Evolutionary conservation across 1,139 yeast genomes (phyloP).

Genomic region (Taiozyma sp.): DNA sequence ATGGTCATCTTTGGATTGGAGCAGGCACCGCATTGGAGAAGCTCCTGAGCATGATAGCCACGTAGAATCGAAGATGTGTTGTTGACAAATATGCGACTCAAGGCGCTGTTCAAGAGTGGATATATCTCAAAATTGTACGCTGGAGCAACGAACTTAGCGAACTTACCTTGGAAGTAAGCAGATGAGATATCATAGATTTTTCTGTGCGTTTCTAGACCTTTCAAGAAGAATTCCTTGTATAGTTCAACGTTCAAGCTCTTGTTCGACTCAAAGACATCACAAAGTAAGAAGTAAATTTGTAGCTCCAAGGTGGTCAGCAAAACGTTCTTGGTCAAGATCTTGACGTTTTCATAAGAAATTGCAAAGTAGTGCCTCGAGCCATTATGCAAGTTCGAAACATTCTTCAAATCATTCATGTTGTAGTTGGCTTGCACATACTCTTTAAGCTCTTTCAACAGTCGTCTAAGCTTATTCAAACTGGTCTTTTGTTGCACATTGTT

Average conservation of each 20-base stretch:
- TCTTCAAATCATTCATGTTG: slow-evolving; percentile 4
- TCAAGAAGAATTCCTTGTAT: slow-evolving; percentile 7
- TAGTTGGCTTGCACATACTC: slow-evolving; percentile 8
- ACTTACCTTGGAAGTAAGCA: slow-evolving; percentile 10
- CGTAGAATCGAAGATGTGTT: slow-evolving; percentile 6
- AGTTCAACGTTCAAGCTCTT: slow-evolving; percentile 4
- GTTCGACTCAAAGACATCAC: slow-evolving; percentile 13
- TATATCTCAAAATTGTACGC: slow-evolving; percentile 10
- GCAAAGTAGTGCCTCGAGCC: slow-evolving; percentile 8
- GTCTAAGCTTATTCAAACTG: slow-evolving; percentile 4
- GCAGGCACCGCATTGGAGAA: slow-evolving; percentile 1
- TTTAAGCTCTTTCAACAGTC: slow-evolving; percentile 6
- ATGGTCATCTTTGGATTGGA: neutral
- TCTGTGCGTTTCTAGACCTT: neutral
- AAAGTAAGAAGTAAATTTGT: slow-evolving; percentile 7
- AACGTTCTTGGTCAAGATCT: slow-evolving; percentile 6
- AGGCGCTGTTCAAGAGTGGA: slow-evolving; percentile 8
- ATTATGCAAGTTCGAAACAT: neutral
- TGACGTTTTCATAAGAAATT: slow-evolving; percentile 7
- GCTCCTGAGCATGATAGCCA: slow-evolving; percentile 14
- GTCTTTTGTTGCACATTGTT: slow-evolving; percentile 10
- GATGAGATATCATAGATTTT: slow-evolving; percentile 8
- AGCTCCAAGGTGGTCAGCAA: slow-evolving; percentile 10
- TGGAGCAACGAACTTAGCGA: slow-evolving; percentile 5
- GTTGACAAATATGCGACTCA: slow-evolving; percentile 4